phyloP scores from a whole-genome alignment of 192 early-diverging fungal genomes.

The Diversispora epigaea region DNA sequence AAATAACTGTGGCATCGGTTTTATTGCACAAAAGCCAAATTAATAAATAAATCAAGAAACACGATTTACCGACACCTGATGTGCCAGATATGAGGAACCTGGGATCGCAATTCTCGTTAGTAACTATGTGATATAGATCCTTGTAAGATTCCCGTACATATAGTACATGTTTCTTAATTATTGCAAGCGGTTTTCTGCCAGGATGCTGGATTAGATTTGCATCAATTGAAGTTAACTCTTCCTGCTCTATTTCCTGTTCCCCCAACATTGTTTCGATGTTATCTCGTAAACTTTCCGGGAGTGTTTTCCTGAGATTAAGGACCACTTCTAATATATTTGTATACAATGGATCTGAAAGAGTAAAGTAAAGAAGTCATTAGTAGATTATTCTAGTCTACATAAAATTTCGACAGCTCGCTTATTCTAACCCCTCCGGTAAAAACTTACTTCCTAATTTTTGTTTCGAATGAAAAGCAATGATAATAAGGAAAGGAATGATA shows the following conservation, averaged over 20 bases:
- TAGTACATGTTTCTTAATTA: neutral
- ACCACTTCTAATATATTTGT: constrained; percentile 9
- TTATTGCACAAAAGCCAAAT: neutral
- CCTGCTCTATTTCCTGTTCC: constrained; percentile 12
- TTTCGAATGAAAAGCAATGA: neutral
- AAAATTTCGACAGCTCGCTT: neutral
- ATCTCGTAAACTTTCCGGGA: constrained; percentile 15
- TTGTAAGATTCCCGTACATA: constrained; percentile 14
- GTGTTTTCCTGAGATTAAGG: neutral
- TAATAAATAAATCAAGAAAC: constrained; percentile 22
- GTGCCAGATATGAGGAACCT: constrained; percentile 18
- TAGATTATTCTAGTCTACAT: neutral
- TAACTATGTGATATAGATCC: constrained; percentile 6
- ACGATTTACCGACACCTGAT: constrained; percentile 25
- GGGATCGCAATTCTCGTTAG: neutral
- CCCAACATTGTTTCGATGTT: constrained; percentile 10
- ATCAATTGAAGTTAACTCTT: constrained; percentile 5
- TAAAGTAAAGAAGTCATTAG: constrained; percentile 3
- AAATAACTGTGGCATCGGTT: constrained; percentile 10
- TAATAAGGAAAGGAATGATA: constrained; percentile 12
- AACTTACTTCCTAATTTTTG: constrained; percentile 23
- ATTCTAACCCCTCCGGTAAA: constrained; percentile 1
- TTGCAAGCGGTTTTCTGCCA: neutral
- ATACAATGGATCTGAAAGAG: constrained; percentile 10
- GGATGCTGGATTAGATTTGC: neutral